A percentile compares a stretch with the other conserved stretches of the same genome.
phyloP scores from a whole-genome alignment of 2,329 filamentous ascomycete species.

The Aschersonia sp. region DNA sequence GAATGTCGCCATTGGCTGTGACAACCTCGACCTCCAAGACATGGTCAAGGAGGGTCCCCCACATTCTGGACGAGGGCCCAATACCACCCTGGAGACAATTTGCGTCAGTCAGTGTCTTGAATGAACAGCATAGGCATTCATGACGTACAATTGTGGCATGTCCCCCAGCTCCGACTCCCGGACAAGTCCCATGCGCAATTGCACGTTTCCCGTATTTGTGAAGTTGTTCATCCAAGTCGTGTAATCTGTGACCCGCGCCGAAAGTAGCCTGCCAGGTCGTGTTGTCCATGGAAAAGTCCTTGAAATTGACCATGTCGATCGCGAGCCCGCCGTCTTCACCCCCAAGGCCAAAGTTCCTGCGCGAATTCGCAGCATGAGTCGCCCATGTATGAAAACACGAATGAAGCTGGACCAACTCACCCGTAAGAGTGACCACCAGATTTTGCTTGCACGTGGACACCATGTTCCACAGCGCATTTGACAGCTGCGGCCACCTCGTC shows the following conservation, averaged over 20 bases:
- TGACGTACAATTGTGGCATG: constrained; percentile 38
- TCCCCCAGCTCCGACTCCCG: constrained; percentile 42
- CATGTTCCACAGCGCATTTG: constrained; percentile 35
- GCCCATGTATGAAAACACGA: background rate
- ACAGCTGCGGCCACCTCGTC: constrained; percentile 42
- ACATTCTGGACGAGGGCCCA: constrained; percentile 43
- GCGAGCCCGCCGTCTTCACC: constrained; percentile 35
- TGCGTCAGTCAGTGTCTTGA: background rate
- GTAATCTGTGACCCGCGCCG: constrained; percentile 37
- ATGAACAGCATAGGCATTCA: background rate
- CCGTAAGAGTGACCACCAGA: constrained; percentile 53
- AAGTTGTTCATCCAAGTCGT: constrained; percentile 34
- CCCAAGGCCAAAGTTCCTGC: constrained; percentile 28
- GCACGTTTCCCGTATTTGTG: constrained; percentile 38
- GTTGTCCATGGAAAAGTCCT: constrained; percentile 37
- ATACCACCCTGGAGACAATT: constrained; percentile 31
- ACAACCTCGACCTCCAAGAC: constrained; percentile 41
- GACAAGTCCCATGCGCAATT: constrained; percentile 45
- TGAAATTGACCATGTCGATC: constrained; percentile 39
- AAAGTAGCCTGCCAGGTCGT: constrained; percentile 38
- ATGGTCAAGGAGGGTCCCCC: constrained; percentile 41
- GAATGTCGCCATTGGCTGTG: constrained; percentile 37
- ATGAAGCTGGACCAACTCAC: constrained; percentile 16
- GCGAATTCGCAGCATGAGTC: background rate
- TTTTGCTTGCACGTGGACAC: constrained; percentile 43